Evolutionary conservation across 805 yeast species (phyloP).

Genomic region (Yamadazyma ubonensis): DNA sequence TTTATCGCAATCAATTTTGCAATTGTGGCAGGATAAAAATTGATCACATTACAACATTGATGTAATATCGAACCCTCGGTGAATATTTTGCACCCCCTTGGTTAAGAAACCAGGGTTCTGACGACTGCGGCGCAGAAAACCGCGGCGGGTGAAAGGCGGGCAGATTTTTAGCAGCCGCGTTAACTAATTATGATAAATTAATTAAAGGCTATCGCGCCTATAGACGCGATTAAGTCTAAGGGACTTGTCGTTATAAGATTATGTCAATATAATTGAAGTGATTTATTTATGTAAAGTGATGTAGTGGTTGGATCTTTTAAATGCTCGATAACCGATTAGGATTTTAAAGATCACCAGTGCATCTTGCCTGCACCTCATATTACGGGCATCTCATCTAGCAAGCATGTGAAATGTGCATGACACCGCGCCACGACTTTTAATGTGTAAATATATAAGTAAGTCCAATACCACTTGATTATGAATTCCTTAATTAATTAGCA

Average conservation of each 20-base stretch:
- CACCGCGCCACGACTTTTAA: neutral
- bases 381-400: neutral
- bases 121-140: neutral
- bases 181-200: too few species aligned
- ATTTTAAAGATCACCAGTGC: neutral
- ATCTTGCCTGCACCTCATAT: neutral
- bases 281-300: too few species aligned
- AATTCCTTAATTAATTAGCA: neutral
- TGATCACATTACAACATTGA: neutral
- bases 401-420: neutral
- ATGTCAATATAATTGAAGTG: too few species aligned
- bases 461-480: neutral
- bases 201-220: too few species aligned
- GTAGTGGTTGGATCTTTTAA: too few species aligned
- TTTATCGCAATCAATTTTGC: too few species aligned
- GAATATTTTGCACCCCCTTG: neutral
- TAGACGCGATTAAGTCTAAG: too few species aligned
- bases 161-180: neutral
- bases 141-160: neutral
- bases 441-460: neutral
- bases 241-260: too few species aligned
- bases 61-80: neutral
- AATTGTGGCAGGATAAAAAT: too few species aligned
- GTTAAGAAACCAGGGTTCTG: neutral
- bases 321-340: too few species aligned